phyloP scores from a whole-genome alignment of 202 grass and related monocot genomes.

The Brachypodium distachyon region DNA sequence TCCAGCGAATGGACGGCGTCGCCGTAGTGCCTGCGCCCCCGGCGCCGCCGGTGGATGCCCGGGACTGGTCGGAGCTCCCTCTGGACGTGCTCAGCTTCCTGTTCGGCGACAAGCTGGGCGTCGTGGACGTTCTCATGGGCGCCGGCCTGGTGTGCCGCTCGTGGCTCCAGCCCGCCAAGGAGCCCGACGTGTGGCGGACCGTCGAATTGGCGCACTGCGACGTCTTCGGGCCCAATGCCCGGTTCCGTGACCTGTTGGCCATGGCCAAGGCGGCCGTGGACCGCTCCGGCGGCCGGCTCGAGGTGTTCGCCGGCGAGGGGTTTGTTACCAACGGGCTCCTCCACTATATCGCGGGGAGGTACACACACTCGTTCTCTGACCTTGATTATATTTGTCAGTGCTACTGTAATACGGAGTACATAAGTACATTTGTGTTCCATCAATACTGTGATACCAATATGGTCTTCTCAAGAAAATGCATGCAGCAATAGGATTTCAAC shows the following conservation, averaged over 20 bases:
- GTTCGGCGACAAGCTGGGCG: neutral
- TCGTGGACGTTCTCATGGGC: neutral
- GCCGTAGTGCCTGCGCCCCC: neutral
- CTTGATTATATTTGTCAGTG: too few relatives aligned
- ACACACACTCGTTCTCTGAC: too few relatives aligned
- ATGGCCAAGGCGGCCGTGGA: neutral
- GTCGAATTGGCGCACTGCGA: neutral
- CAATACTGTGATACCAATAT: too few relatives aligned
- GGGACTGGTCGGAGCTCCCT: neutral
- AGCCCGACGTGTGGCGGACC: neutral
- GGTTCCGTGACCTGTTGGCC: too few relatives aligned
- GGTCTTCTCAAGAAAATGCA: too few relatives aligned
- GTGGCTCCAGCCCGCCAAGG: neutral
- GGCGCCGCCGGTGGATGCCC: neutral
- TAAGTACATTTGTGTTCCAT: too few relatives aligned
- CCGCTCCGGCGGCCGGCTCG: neutral
- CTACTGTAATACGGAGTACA: too few relatives aligned
- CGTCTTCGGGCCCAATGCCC: too few relatives aligned
- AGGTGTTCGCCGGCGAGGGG: neutral
- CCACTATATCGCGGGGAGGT: neutral
- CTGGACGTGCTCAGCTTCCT: neutral
- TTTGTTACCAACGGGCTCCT: neutral
- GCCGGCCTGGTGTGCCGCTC: neutral
- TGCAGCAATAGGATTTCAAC: too few relatives aligned
- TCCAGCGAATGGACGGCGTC: neutral